Conservation (phyloP, 2,329 filamentous ascomycete species). For the Penicillium sp. region DNA sequence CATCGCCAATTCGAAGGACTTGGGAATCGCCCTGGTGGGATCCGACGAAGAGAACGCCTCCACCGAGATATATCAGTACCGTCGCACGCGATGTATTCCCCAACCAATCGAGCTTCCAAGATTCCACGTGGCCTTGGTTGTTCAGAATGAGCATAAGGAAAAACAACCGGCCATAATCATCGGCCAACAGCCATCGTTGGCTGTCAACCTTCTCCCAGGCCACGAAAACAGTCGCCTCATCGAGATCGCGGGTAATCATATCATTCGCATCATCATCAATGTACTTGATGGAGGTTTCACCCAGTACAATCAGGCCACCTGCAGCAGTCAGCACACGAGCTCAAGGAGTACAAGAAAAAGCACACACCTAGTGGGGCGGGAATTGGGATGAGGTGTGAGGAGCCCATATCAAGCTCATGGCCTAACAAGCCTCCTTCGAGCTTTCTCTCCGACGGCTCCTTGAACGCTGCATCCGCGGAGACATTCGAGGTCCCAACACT, state of each 20-base stretch:
- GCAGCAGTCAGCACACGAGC: conserved; percentile 57
- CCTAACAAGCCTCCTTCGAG: conserved; percentile 41
- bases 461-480: conserved; percentile 58
- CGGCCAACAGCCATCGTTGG: conserved; percentile 82
- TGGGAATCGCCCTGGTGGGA: conserved; percentile 94
- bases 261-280: conserved; percentile 76
- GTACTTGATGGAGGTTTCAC: conserved; percentile 82
- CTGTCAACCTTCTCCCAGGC: conserved; percentile 86
- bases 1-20: conserved; percentile 67
- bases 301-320: conserved; percentile 74
- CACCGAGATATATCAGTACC: conserved; percentile 72
- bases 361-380: conserved; percentile 58
- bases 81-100: conserved; percentile 75
- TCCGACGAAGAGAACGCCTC: conserved; percentile 76
- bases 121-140: conserved; percentile 67
- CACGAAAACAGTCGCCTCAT: conserved; percentile 83
- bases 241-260: conserved; percentile 66
- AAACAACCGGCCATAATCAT: conserved; percentile 86
- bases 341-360: conserved; percentile 7
- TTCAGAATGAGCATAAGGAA: conserved; percentile 77
- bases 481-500: conserved; percentile 49
- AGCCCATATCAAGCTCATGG: conserved; percentile 62
- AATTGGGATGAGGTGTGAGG: conserved; percentile 66
- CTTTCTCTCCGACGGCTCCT: conserved; percentile 50
- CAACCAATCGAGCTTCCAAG: conserved; percentile 71